A percentile compares a stretch with the other conserved stretches of the same genome.
Evolutionary conservation across 2,329 filamentous ascomycete species (phyloP).

Genomic region (Thielaviopsis populi): DNA sequence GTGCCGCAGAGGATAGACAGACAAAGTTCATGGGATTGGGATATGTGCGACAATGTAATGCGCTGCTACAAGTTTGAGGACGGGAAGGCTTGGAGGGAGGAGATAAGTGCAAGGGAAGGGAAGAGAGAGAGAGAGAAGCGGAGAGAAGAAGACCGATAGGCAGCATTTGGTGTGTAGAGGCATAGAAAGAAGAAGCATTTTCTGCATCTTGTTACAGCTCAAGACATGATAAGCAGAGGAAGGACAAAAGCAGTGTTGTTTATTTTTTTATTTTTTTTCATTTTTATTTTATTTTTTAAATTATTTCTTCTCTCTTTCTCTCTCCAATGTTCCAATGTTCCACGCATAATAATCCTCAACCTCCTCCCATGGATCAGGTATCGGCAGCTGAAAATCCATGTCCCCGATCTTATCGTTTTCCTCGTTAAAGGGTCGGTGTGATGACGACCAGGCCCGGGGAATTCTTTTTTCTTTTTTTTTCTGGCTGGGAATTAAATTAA

Average conservation of each 20-base stretch:
- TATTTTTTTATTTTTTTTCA: background rate
- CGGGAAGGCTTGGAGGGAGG: background rate
- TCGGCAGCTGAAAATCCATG: constrained; percentile 5
- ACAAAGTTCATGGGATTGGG: background rate
- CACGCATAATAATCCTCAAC: background rate
- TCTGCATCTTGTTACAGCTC: constrained; percentile 1
- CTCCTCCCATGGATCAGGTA: background rate
- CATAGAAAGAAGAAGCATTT: background rate
- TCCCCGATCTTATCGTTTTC: background rate
- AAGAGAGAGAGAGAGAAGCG: background rate
- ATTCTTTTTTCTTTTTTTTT: background rate
- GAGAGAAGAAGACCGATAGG: background rate
- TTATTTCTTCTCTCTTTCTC: background rate
- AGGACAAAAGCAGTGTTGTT: too few relatives aligned
- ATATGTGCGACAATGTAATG: background rate
- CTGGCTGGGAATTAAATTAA: too few relatives aligned
- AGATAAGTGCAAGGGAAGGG: too few relatives aligned
- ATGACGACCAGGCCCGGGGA: background rate
- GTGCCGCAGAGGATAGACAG: background rate
- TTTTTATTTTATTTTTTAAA: background rate
- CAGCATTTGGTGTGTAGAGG: background rate
- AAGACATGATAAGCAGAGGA: background rate
- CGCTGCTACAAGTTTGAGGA: background rate
- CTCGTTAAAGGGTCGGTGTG: background rate
- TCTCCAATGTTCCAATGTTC: background rate